A percentile compares a stretch with the other conserved stretches of the same genome.
Evolutionary conservation across 2,329 filamentous ascomycete species (phyloP).

Genomic region (Pseudogymnoascus sp.): DNA sequence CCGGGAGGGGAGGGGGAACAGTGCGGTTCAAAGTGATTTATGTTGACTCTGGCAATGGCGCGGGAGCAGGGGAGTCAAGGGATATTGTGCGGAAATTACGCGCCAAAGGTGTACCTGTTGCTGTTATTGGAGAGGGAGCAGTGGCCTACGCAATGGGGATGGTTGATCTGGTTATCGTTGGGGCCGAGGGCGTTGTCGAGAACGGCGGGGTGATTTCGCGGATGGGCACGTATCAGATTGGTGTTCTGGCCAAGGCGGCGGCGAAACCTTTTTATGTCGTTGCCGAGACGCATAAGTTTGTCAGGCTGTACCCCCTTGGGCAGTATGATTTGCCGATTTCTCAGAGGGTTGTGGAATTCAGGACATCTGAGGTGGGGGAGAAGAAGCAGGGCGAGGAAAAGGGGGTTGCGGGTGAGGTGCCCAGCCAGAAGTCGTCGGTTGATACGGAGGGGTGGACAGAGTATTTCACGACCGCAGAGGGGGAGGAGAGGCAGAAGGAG

Average conservation of each 20-base stretch:
- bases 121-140: constrained; percentile 67
- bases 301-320: constrained; percentile 72
- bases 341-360: constrained; percentile 70
- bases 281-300: constrained; percentile 94
- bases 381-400: constrained; percentile 16
- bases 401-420: constrained; percentile 18
- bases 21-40: constrained; percentile 80
- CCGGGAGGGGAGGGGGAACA: constrained; percentile 41
- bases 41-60: constrained; percentile 45
- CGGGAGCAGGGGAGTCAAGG: constrained; percentile 52
- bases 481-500: constrained; percentile 11
- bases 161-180: constrained; percentile 60
- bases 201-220: constrained; percentile 89
- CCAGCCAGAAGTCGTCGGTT: constrained; percentile 1
- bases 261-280: constrained; percentile 78
- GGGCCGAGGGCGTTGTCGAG: constrained; percentile 81
- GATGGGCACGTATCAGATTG: constrained; percentile 80
- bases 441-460: constrained; percentile 11
- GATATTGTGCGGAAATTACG: constrained; percentile 64
- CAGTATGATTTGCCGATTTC: constrained; percentile 75
- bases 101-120: constrained; percentile 69
- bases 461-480: constrained; percentile 17
- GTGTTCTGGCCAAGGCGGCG: constrained; percentile 61
- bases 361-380: constrained; percentile 35
- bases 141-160: constrained; percentile 71